phyloP scores from a whole-genome alignment of 2,329 filamentous ascomycete species.

The Fusarium sp. region DNA sequence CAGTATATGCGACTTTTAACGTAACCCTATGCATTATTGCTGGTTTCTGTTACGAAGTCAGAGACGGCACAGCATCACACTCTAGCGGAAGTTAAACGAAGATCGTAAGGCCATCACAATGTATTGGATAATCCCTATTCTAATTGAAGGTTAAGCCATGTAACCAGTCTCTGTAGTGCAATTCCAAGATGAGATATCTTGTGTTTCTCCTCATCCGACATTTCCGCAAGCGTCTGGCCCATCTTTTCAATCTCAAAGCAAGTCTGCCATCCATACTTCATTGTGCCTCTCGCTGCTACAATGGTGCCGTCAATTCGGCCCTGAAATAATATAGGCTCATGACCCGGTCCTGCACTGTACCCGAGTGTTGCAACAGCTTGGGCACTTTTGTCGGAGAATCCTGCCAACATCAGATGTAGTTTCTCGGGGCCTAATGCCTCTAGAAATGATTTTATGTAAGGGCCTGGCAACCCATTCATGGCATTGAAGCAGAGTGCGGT shows the following conservation, averaged over 20 bases:
- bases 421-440: not conserved
- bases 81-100: no score
- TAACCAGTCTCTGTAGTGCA: not conserved
- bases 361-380: not conserved
- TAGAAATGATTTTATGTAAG: constrained; percentile 1
- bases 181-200: not conserved
- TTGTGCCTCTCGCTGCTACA: not conserved
- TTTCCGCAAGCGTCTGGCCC: not conserved
- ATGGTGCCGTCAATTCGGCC: not conserved
- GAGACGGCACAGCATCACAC: no score
- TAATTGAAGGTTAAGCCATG: not conserved
- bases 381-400: not conserved
- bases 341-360: not conserved
- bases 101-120: no score
- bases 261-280: constrained; percentile 1
- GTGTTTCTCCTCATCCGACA: constrained; percentile 1
- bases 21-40: no score
- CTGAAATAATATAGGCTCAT: not conserved
- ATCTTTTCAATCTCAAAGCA: not conserved
- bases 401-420: not conserved
- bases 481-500: constrained; percentile 11
- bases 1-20: no score
- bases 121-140: no score
- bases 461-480: not conserved
- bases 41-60: no score